Evolutionary conservation across 495 filamentous ascomycete species (phyloP).

Genomic region (Aspergillus campestris): DNA sequence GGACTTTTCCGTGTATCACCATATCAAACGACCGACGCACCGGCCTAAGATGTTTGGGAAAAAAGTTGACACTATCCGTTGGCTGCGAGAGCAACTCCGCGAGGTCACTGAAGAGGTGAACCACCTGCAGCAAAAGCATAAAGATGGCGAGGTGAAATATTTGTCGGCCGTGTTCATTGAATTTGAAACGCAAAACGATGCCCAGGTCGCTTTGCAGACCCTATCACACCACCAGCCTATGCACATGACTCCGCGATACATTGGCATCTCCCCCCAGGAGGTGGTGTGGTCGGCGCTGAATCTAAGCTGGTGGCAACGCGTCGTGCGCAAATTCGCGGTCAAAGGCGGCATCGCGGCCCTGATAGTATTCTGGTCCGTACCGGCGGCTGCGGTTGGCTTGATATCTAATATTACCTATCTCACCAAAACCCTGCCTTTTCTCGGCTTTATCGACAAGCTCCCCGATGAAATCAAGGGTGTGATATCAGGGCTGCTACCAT

Average conservation of each 20-base stretch:
- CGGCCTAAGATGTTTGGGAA: slow-evolving; percentile 46
- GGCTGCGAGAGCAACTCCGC: slow-evolving; percentile 64
- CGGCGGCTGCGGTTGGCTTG: slow-evolving; percentile 68
- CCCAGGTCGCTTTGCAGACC: slow-evolving; percentile 73
- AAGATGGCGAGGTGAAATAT: slow-evolving; percentile 34
- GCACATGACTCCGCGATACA: slow-evolving; percentile 76
- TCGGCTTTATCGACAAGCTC: slow-evolving; percentile 62
- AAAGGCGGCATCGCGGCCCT: slow-evolving; percentile 61
- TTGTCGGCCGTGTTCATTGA: slow-evolving; percentile 77
- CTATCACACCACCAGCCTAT: slow-evolving; percentile 76
- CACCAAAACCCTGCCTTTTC: slow-evolving; percentile 47
- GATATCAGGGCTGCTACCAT: slow-evolving; percentile 70
- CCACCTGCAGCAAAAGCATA: slow-evolving; percentile 48
- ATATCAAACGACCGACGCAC: slow-evolving; percentile 47
- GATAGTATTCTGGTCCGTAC: slow-evolving; percentile 89
- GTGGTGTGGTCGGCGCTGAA: slow-evolving; percentile 75
- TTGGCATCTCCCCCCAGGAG: slow-evolving; percentile 68
- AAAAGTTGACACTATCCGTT: slow-evolving; percentile 83
- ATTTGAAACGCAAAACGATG: slow-evolving; percentile 68
- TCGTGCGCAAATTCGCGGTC: slow-evolving; percentile 58
- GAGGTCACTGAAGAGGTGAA: slow-evolving; percentile 62
- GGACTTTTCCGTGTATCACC: slow-evolving; percentile 33
- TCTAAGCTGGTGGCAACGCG: slow-evolving; percentile 75
- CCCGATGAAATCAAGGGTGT: slow-evolving; percentile 64
- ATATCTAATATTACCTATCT: slow-evolving; percentile 76